These are phyloP conservation scores for Suaeda aralocaspica DNA, from an alignment of 148 eudicot species.

Conservation along the genomic window DNA sequence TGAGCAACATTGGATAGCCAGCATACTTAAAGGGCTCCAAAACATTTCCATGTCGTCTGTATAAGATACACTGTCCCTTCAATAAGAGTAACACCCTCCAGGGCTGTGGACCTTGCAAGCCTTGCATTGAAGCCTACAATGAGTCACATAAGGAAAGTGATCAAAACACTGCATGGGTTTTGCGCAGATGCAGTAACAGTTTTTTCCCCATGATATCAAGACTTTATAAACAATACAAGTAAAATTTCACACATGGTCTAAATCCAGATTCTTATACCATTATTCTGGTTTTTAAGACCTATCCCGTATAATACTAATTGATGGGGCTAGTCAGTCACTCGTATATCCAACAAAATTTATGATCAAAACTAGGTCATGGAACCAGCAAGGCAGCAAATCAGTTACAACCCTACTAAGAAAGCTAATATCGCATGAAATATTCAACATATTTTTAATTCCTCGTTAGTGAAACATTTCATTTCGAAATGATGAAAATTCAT, in stretches of 20 bases:
- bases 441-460: not conserved
- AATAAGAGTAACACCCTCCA: conserved; percentile 94
- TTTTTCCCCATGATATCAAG: not conserved
- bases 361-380: not conserved
- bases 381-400: not conserved
- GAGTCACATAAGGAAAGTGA: conserved; percentile 19
- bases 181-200: not conserved
- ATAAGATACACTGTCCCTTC: conserved; percentile 91
- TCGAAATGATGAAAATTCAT: not conserved
- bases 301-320: not conserved
- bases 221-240: not conserved
- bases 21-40: conserved; percentile 98
- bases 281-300: not conserved
- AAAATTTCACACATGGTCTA: not conserved
- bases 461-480: not conserved
- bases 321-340: not conserved
- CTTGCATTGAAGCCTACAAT: conserved; percentile 93
- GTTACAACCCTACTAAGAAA: not conserved
- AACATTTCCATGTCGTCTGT: conserved; percentile 81
- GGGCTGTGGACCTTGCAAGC: conserved; percentile 94
- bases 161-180: conserved; percentile 17
- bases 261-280: not conserved
- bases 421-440: not conserved
- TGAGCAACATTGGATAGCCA: conserved; percentile 96
- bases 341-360: not conserved